A percentile compares a stretch with the other conserved stretches of the same genome.
Evolutionary conservation across 306 rosid species (phyloP).

Genomic region (Pterocarpus macrocarpus): DNA sequence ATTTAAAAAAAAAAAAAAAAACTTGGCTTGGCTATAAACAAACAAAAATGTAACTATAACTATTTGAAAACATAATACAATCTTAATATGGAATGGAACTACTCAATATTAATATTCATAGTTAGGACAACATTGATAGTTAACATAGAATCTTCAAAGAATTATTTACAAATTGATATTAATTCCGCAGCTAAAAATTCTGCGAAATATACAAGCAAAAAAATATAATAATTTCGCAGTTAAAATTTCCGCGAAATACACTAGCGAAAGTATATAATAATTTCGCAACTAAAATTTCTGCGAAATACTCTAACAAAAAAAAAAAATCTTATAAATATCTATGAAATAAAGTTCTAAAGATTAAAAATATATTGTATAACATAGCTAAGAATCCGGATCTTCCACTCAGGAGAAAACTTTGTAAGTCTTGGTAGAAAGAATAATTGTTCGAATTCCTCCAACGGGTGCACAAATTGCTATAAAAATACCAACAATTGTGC

Average conservation of each 20-base stretch:
- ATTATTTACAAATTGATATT: background rate
- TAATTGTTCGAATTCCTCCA: conserved; percentile 69
- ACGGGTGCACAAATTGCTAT: conserved; percentile 62
- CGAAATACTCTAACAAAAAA: background rate
- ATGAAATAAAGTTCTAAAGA: background rate
- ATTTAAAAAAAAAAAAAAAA: too few relatives aligned
- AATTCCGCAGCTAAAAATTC: conserved; percentile 23
- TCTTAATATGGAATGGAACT: background rate
- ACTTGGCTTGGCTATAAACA: background rate
- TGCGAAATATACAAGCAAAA: background rate
- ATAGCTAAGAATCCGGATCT: background rate
- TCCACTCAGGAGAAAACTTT: conserved; percentile 54
- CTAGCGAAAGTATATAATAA: background rate
- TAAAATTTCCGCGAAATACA: conserved; percentile 19
- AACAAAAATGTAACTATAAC: background rate
- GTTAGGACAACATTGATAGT: background rate
- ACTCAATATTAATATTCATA: background rate
- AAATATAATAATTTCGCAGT: background rate
- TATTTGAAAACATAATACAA: background rate
- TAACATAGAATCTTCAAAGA: background rate
- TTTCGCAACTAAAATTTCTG: conserved; percentile 19
- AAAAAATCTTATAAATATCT: background rate
- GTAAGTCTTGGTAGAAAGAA: conserved; percentile 56
- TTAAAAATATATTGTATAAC: background rate
- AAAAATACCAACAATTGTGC: conserved; percentile 32